Percentiles rank a stretch among this genome's conserved stretches.
Conservation (phyloP, 2,329 filamentous ascomycete species). For the Colletotrichum liaoningense region DNA sequence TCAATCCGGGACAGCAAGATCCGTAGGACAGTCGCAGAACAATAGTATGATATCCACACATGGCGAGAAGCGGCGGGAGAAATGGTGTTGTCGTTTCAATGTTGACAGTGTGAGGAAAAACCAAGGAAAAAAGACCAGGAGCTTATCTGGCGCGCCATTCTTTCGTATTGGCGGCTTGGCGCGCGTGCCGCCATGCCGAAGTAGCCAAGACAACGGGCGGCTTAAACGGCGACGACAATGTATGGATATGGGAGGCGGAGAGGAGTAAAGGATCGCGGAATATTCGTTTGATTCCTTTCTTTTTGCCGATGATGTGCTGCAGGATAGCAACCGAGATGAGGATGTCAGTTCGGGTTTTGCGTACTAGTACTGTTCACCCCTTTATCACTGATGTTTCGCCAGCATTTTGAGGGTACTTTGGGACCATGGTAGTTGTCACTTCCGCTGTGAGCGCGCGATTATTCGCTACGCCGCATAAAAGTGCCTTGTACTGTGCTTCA, state of each 20-base stretch:
- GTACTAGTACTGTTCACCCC: conserved; percentile 9
- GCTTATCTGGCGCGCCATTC: conserved; percentile 2
- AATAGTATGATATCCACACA: neutral
- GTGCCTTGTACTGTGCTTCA: neutral
- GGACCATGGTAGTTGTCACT: neutral
- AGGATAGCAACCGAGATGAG: conserved; percentile 22
- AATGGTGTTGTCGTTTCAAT: neutral
- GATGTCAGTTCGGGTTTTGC: neutral
- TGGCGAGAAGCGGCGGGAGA: neutral
- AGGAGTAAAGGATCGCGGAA: neutral
- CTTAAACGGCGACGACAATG: neutral
- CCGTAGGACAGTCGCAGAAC: neutral
- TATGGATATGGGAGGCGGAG: neutral
- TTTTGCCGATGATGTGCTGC: neutral
- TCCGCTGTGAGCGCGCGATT: neutral
- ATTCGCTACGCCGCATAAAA: neutral
- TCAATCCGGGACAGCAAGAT: neutral
- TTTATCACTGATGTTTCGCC: neutral
- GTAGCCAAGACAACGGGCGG: conserved; percentile 16
- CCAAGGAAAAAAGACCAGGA: neutral
- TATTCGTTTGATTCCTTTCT: neutral
- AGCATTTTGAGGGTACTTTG: neutral
- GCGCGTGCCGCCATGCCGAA: conserved; percentile 30
- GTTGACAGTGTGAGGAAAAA: neutral
- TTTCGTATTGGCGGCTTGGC: conserved; percentile 27